Base-by-base conservation (phyloP, 1,284 basidiomycete genomes). In the Irpex sp. region DNA sequence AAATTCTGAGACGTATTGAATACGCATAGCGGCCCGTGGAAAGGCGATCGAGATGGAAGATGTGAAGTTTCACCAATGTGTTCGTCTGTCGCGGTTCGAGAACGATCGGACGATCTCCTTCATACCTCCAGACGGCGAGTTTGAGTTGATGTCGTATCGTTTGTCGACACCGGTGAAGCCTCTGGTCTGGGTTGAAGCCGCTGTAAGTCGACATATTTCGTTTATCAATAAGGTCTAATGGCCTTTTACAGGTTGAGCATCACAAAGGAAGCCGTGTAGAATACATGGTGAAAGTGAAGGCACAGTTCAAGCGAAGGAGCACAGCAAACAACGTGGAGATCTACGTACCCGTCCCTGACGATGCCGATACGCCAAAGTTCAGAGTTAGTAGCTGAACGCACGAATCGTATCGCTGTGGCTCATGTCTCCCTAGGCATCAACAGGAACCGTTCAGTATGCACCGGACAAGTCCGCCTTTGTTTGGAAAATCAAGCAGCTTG, bases 1-100 rank as follows among this genome's bases (percentile, higher is more conserved):
- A 33, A 33, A 54, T 12, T n/a, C 58, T 12, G 49, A 18, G 59
- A 18, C 55, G n/a, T n/a, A n/a, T n/a, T n/a, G n/a, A 45, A 37
- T 51, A 45, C 35, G 37, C 52, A 19, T 71, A 94, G 94, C 95
- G 33, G 90, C 96, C 2, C 86, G 96, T 19, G 97, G 97, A 5
- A 99, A 99, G 76, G 90, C 96, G 3, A 97, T 99, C 71, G 97
- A 99, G 77, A 98, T 99, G 93, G 97, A 99, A 75, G 97, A 99
- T 72, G 94, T 98, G 78, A 98, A 98, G 74, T 99, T 99, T 79
- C 97, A 99, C 74, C 97, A 99, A 81, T 99, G 97, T 72, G 97
- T 99, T 14, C 92, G 97, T n/a, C 82, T 99, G n/a, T 93, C 95
- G 6, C 87, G 96, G 14, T 99, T 99, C 73, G 97, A 99, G 72